A percentile compares a stretch with the other conserved stretches of the same genome.
These are phyloP conservation scores for Xylariaceae sp. DNA, from an alignment of 2,329 filamentous ascomycete genomes.

Conservation along the genomic window DNA sequence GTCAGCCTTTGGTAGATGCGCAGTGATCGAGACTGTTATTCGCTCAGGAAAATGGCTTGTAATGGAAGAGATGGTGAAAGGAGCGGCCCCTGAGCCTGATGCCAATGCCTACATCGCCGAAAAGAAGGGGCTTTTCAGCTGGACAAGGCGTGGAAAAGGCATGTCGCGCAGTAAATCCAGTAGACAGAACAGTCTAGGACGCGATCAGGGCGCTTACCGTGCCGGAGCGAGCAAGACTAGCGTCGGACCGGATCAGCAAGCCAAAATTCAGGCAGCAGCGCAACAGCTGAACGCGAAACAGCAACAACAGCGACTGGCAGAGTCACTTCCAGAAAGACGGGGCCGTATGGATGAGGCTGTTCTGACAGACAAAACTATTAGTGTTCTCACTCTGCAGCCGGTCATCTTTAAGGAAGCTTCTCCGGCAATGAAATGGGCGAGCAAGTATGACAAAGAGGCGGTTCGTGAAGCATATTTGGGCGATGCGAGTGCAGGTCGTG, in stretches of 20 bases:
- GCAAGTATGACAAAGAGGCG: conserved; percentile 85
- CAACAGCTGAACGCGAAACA: conserved; percentile 72
- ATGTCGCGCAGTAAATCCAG: conserved; percentile 67
- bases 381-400: conserved; percentile 82
- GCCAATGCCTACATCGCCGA: conserved; percentile 87
- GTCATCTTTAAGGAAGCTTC: conserved; percentile 81
- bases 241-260: conserved; percentile 87
- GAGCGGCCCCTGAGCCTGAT: conserved; percentile 79
- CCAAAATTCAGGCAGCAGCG: conserved; percentile 87
- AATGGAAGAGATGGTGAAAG: conserved; percentile 94
- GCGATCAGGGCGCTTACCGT: conserved; percentile 37
- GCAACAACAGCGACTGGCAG: conserved; percentile 47
- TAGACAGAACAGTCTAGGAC: conserved; percentile 55
- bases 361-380: conserved; percentile 74
- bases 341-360: conserved; percentile 53
- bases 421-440: conserved; percentile 95
- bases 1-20: conserved; percentile 88
- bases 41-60: conserved; percentile 82
- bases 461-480: conserved; percentile 83
- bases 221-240: conserved; percentile 67
- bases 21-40: conserved; percentile 85
- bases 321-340: conserved; percentile 41
- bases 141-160: conserved; percentile 63
- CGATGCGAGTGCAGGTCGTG: conserved; percentile 68
- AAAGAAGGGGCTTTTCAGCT: conserved; percentile 93